Evolutionary conservation across 2,329 filamentous ascomycete species (phyloP).

Genomic region (Diaporthe australafricana): DNA sequence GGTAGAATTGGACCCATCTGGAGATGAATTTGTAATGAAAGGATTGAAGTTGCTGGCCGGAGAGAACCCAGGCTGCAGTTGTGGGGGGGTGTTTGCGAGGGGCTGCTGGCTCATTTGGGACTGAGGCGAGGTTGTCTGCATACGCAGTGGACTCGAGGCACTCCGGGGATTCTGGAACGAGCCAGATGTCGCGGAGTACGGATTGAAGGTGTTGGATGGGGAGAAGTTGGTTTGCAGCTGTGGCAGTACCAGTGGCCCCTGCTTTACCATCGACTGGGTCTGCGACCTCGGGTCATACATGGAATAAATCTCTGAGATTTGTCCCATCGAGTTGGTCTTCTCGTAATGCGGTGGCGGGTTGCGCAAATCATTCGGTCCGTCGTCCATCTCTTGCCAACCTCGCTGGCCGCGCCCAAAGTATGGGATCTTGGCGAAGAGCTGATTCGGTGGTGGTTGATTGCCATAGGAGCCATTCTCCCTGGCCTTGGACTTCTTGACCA

Average conservation of each 20-base stretch:
- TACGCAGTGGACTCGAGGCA: neutral
- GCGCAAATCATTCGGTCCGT: conserved; percentile 31
- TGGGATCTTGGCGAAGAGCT: conserved; percentile 49
- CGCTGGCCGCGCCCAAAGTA: conserved; percentile 45
- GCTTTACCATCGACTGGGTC: conserved; percentile 16
- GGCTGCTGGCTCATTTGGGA: conserved; percentile 25
- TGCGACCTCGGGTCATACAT: conserved; percentile 30
- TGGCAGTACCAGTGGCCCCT: conserved; percentile 23
- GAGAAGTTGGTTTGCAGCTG: conserved; percentile 34
- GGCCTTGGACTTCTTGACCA: conserved; percentile 48
- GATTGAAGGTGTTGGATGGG: conserved; percentile 38
- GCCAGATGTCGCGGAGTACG: conserved; percentile 28
- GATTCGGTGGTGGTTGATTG: conserved; percentile 30
- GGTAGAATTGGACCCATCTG: conserved; percentile 40
- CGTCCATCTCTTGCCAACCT: conserved; percentile 47
- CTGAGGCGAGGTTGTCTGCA: conserved; percentile 5
- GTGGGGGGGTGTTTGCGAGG: neutral
- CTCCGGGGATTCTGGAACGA: conserved; percentile 25
- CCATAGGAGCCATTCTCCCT: conserved; percentile 36
- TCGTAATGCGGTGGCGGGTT: conserved; percentile 32
- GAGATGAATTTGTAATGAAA: conserved; percentile 38
- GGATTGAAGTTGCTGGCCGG: conserved; percentile 29
- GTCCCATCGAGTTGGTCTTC: conserved; percentile 30
- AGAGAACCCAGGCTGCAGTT: conserved; percentile 24
- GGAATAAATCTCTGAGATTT: conserved; percentile 32